Conservation (phyloP, 768 basidiomycete genomes). For the Suillus sp. region DNA sequence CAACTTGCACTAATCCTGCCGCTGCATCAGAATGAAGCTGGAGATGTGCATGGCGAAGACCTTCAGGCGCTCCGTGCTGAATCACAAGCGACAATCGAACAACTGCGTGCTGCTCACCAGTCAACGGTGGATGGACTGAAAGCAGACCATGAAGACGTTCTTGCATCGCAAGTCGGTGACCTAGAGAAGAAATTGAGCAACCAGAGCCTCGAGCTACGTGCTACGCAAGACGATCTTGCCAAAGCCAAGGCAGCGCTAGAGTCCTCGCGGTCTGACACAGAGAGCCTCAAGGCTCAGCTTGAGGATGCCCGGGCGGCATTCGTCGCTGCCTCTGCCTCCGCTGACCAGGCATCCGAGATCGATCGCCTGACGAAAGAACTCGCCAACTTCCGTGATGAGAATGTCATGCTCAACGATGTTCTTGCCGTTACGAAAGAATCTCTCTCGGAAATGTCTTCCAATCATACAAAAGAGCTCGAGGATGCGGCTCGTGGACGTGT, state of each 20-base stretch:
- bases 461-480: conserved; percentile 74
- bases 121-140: conserved; percentile 61
- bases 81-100: conserved; percentile 66
- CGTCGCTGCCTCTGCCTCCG: conserved; percentile 41
- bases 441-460: conserved; percentile 67
- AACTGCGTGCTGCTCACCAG: conserved; percentile 65
- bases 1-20: background rate
- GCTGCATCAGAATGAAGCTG: conserved; percentile 63
- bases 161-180: conserved; percentile 56
- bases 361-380: conserved; percentile 60
- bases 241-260: conserved; percentile 70
- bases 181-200: conserved; percentile 66
- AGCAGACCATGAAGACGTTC: conserved; percentile 59
- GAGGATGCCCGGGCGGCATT: conserved; percentile 58
- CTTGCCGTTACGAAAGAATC: conserved; percentile 71
- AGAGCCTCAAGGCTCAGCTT: conserved; percentile 59
- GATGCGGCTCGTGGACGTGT: conserved; percentile 69
- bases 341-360: conserved; percentile 56
- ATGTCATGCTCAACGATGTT: conserved; percentile 63
- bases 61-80: conserved; percentile 68
- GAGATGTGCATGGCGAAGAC: conserved; percentile 65
- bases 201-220: conserved; percentile 74
- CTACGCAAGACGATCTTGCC: conserved; percentile 79
- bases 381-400: conserved; percentile 66
- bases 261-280: conserved; percentile 53